A percentile compares a stretch with the other conserved stretches of the same genome.
These are phyloP conservation scores for Cryptosporidium muris DNA, from an alignment of 169 alveolate genomes.

Conservation along the genomic window DNA sequence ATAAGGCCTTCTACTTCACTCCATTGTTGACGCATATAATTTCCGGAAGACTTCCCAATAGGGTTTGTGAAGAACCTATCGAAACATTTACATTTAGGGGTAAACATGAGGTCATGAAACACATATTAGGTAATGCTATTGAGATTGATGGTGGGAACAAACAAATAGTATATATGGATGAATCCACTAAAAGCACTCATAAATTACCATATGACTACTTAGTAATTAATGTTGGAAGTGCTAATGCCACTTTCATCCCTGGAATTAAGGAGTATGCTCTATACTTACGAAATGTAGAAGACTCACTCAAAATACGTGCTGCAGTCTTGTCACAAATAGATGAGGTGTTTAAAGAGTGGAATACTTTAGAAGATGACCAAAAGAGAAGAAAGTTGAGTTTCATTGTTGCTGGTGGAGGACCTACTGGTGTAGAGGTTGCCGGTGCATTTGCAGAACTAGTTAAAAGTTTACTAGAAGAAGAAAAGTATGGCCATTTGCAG, in stretches of 20 bases:
- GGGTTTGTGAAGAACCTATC: conserved; percentile 44
- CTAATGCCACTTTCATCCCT: conserved; percentile 24
- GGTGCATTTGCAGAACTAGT: conserved; percentile 64
- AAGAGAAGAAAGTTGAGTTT: conserved; percentile 27
- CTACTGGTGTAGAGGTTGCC: conserved; percentile 59
- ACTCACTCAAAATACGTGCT: conserved; percentile 46
- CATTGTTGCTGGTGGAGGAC: conserved; percentile 71
- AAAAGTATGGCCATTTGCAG: conserved; percentile 3
- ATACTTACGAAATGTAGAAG: conserved; percentile 7
- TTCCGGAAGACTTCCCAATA: conserved; percentile 56
- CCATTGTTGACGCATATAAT: conserved; percentile 55
- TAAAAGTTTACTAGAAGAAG: neutral
- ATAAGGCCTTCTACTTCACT: conserved; percentile 14
- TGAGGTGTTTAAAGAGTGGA: conserved; percentile 35
- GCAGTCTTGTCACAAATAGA: conserved; percentile 4
- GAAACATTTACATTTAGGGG: conserved; percentile 37
- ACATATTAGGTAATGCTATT: conserved; percentile 32
- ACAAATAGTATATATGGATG: conserved; percentile 37
- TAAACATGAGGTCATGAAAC: conserved; percentile 18
- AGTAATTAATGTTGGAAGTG: conserved; percentile 60
- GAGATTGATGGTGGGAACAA: conserved; percentile 44
- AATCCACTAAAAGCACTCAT: neutral
- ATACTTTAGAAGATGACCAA: conserved; percentile 28
- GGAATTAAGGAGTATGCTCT: conserved; percentile 49
- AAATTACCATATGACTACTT: conserved; percentile 48